These are phyloP conservation scores for Xylariaceae sp. DNA, from an alignment of 2,329 filamentous ascomycete genomes.

Conservation along the genomic window DNA sequence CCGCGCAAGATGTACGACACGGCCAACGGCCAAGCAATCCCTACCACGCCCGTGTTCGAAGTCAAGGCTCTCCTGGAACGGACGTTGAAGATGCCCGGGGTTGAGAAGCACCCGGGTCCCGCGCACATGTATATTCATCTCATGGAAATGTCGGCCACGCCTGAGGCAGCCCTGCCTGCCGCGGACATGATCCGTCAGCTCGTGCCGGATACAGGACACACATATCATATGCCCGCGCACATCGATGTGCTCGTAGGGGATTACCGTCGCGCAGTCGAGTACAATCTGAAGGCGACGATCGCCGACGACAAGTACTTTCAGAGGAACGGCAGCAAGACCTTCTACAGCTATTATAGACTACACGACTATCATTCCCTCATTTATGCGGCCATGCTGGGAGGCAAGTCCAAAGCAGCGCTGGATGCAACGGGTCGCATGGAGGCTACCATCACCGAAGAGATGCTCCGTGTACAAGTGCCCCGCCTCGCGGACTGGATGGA, in stretches of 20 bases:
- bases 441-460: constrained; percentile 40
- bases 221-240: constrained; percentile 19
- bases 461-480: constrained; percentile 44
- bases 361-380: constrained; percentile 54
- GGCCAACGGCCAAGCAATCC: constrained; percentile 7
- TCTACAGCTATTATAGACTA: constrained; percentile 52
- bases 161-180: constrained; percentile 15
- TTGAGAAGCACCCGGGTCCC: constrained; percentile 14
- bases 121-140: constrained; percentile 22
- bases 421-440: constrained; percentile 44
- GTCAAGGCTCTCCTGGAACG: constrained; percentile 11
- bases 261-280: constrained; percentile 11
- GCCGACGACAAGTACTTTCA: constrained; percentile 37
- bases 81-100: constrained; percentile 6
- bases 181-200: constrained; percentile 16
- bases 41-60: constrained; percentile 4
- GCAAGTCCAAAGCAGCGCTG: constrained; percentile 43
- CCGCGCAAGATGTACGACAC: constrained; percentile 14
- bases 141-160: constrained; percentile 21
- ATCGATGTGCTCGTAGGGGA: constrained; percentile 19
- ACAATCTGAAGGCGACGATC: constrained; percentile 9
- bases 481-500: constrained; percentile 56
- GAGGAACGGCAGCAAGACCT: constrained; percentile 41
- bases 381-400: constrained; percentile 56
- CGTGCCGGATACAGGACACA: constrained; percentile 18